These are phyloP conservation scores for Penicillium occitanis DNA, from an alignment of 2,329 filamentous ascomycete genomes.

Conservation along the genomic window DNA sequence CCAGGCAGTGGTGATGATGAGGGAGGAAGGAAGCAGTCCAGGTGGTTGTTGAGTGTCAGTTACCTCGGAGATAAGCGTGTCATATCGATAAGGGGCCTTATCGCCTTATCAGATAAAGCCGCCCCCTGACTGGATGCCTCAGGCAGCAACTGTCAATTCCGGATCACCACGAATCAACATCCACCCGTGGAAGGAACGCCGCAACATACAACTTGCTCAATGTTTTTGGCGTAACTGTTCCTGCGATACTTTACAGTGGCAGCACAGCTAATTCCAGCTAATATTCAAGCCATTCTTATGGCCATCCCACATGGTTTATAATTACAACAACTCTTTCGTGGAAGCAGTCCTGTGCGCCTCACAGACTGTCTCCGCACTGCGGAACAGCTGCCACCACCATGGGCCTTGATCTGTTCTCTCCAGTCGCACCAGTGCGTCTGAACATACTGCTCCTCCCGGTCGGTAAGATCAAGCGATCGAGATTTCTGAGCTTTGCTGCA, in stretches of 20 bases:
- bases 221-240: neutral
- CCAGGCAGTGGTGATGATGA: neutral
- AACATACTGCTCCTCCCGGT: slow-evolving; percentile 83
- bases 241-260: neutral
- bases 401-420: slow-evolving; percentile 85
- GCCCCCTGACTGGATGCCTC: slow-evolving; percentile 14
- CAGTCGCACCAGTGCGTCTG: slow-evolving; percentile 86
- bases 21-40: neutral
- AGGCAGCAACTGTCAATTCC: slow-evolving; percentile 8
- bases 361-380: slow-evolving; percentile 34
- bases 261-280: neutral
- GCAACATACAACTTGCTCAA: neutral
- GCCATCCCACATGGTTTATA: slow-evolving; percentile 28
- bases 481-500: slow-evolving; percentile 76
- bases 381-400: slow-evolving; percentile 63
- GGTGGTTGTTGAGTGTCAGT: neutral
- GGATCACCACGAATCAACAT: slow-evolving; percentile 9
- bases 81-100: slow-evolving; percentile 14
- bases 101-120: slow-evolving; percentile 13
- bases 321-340: slow-evolving; percentile 27
- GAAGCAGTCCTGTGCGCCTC: slow-evolving; percentile 37
- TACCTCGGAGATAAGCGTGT: slow-evolving; percentile 13
- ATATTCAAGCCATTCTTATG: slow-evolving; percentile 1
- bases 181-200: neutral
- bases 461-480: slow-evolving; percentile 77